These are phyloP conservation scores for Gonapodya sp. DNA, from an alignment of 192 early-diverging fungal species.

Conservation along the genomic window DNA sequence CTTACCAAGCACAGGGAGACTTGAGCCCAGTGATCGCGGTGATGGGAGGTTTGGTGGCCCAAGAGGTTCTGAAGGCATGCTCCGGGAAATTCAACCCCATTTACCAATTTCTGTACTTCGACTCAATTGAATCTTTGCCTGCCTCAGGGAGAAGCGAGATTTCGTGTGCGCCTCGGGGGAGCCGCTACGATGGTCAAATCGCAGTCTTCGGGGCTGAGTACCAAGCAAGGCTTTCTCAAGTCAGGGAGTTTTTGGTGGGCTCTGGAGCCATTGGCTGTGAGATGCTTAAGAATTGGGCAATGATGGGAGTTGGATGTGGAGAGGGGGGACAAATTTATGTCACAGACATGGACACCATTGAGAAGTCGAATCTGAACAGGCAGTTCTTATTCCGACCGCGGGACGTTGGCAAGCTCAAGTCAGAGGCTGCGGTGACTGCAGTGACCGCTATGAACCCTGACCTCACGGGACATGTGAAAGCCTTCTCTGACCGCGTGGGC, in stretches of 20 bases:
- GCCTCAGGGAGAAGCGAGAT: constrained; percentile 55
- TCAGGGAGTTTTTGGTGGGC: constrained; percentile 90
- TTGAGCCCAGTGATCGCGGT: constrained; percentile 90
- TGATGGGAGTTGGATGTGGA: constrained; percentile 83
- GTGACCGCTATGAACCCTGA: constrained; percentile 90
- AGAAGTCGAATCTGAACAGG: constrained; percentile 97
- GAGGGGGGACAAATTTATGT: constrained; percentile 62
- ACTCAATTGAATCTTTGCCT: constrained; percentile 95
- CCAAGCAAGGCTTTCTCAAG: constrained; percentile 76
- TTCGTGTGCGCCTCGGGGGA: constrained; percentile 62
- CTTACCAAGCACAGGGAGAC: constrained; percentile 83
- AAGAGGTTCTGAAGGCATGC: constrained; percentile 98
- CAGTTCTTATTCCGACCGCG: constrained; percentile 93
- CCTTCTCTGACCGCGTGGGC: constrained; percentile 79
- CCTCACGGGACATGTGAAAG: constrained; percentile 50
- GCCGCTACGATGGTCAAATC: constrained; percentile 93
- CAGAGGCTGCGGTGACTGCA: constrained; percentile 75
- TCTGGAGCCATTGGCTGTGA: constrained; percentile 99
- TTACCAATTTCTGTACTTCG: constrained; percentile 89
- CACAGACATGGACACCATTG: constrained; percentile 99
- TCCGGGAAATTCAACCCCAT: constrained; percentile 94
- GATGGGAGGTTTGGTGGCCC: constrained; percentile 92
- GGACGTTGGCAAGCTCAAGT: constrained; percentile 89
- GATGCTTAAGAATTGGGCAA: constrained; percentile 99
- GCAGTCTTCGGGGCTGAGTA: constrained; percentile 92